A percentile compares a stretch with the other conserved stretches of the same genome.
These are phyloP conservation scores for Hemisphaericaspora lyxosophila DNA, from an alignment of 1,139 yeast species.

Conservation along the genomic window DNA sequence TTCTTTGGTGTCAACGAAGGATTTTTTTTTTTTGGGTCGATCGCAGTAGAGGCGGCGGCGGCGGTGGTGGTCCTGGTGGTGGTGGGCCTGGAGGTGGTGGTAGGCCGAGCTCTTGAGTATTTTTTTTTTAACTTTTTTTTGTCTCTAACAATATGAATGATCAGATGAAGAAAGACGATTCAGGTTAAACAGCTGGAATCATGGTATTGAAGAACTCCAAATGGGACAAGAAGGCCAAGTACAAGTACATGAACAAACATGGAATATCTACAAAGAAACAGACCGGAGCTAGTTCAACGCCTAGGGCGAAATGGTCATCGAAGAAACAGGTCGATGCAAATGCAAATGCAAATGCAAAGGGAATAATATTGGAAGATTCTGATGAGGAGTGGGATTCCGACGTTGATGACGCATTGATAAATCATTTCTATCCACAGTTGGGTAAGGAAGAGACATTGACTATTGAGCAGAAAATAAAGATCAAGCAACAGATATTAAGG, in stretches of 20 bases:
- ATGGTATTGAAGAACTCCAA: slow-evolving; percentile 48
- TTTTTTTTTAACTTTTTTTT: too few relatives aligned
- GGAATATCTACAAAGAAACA: slow-evolving; percentile 24
- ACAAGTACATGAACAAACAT: slow-evolving; percentile 41
- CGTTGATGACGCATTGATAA: slow-evolving; percentile 42
- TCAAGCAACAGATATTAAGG: slow-evolving; percentile 37
- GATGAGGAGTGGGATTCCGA: slow-evolving; percentile 48
- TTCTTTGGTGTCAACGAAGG: too few relatives aligned
- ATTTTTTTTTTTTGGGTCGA: slow-evolving; percentile 2
- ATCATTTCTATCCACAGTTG: slow-evolving; percentile 44
- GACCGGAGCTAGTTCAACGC: slow-evolving; percentile 7
- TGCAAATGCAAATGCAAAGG: slow-evolving; percentile 4
- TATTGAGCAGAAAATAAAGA: slow-evolving; percentile 36
- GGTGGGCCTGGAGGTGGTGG: too few relatives aligned
- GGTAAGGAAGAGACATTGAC: slow-evolving; percentile 31
- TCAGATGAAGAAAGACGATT: too few relatives aligned
- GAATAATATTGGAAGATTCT: slow-evolving; percentile 28
- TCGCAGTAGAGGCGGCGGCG: too few relatives aligned
- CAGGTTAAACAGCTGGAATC: too few relatives aligned
- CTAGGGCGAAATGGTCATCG: slow-evolving; percentile 38
- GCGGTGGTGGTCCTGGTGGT: too few relatives aligned
- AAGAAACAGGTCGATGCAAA: slow-evolving; percentile 21
- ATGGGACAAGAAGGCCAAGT: slow-evolving; percentile 48
- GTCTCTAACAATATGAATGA: too few relatives aligned
- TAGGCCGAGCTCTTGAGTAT: too few relatives aligned